A percentile compares a stretch with the other conserved stretches of the same genome.
These are phyloP conservation scores for Oldenlandia corymbosa DNA, from an alignment of 257 asterid genomes.

Conservation along the genomic window DNA sequence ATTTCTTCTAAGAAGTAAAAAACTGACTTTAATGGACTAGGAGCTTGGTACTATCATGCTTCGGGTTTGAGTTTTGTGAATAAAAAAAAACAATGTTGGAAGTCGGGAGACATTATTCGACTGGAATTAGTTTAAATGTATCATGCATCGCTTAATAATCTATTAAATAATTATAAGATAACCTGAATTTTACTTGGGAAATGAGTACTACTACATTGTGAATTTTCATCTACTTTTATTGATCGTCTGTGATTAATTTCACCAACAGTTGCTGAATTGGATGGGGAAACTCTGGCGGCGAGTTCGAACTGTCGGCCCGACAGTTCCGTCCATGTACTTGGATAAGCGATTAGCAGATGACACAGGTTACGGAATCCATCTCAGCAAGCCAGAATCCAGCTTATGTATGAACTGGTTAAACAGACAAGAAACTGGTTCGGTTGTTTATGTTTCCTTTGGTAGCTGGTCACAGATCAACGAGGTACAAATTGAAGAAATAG, in stretches of 20 bases:
- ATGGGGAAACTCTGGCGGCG: conserved; percentile 14
- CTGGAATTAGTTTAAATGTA: too few species aligned
- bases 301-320: conserved; percentile 20
- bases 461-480: conserved; percentile 50
- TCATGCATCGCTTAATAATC: too few species aligned
- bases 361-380: conserved; percentile 50
- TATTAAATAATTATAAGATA: too few species aligned
- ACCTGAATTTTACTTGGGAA: too few species aligned
- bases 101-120: too few species aligned
- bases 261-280: conserved; percentile 15
- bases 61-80: too few species aligned
- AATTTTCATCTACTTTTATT: not conserved
- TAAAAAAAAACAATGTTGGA: too few species aligned
- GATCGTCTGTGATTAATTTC: not conserved
- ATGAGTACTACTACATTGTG: not conserved
- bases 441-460: conserved; percentile 54
- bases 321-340: conserved; percentile 51
- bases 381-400: conserved; percentile 50
- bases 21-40: too few species aligned
- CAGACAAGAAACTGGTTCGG: conserved; percentile 37
- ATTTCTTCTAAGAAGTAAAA: not conserved
- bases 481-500: conserved; percentile 45
- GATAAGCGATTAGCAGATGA: conserved; percentile 52
- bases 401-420: conserved; percentile 49
- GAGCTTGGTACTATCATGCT: too few species aligned